phyloP scores from a whole-genome alignment of 2,329 filamentous ascomycete species.

The Exophiala aquamarina region DNA sequence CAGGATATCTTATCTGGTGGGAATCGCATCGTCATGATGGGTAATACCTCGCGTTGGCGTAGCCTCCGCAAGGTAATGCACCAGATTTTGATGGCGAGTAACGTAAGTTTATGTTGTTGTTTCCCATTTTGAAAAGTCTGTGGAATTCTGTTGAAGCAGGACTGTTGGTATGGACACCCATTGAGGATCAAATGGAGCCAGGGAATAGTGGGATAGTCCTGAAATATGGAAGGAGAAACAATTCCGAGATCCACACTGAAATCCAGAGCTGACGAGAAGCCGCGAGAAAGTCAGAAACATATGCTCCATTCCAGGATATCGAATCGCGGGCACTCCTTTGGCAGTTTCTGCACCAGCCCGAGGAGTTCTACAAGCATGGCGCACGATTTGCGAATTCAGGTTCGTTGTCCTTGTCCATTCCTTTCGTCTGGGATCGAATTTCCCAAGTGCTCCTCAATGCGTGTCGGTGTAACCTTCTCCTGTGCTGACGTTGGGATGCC shows the following conservation, averaged over 20 bases:
- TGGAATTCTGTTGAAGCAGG: too few species aligned
- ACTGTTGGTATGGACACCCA: too few species aligned
- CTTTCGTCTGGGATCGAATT: too few species aligned
- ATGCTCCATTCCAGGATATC: slow-evolving; percentile 20
- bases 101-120: slow-evolving; percentile 9
- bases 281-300: slow-evolving; percentile 22
- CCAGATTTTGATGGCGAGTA: slow-evolving; percentile 6
- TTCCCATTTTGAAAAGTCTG: too few species aligned
- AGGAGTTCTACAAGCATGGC: slow-evolving; percentile 39
- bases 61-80: slow-evolving; percentile 9
- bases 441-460: too few species aligned
- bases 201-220: too few species aligned
- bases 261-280: too few species aligned
- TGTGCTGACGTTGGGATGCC: background rate
- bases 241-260: too few species aligned
- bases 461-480: too few species aligned
- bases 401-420: too few species aligned
- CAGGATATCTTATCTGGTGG: slow-evolving; percentile 6
- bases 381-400: slow-evolving; percentile 41
- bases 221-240: too few species aligned
- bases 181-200: too few species aligned
- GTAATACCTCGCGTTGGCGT: slow-evolving; percentile 2
- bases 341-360: slow-evolving; percentile 14
- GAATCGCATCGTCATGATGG: slow-evolving; percentile 9
- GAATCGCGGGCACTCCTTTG: slow-evolving; percentile 15